Percentiles rank a stretch among this genome's conserved stretches.
Evolutionary conservation across 148 eudicot species (phyloP).

Genomic region (Diospyros kaki): DNA sequence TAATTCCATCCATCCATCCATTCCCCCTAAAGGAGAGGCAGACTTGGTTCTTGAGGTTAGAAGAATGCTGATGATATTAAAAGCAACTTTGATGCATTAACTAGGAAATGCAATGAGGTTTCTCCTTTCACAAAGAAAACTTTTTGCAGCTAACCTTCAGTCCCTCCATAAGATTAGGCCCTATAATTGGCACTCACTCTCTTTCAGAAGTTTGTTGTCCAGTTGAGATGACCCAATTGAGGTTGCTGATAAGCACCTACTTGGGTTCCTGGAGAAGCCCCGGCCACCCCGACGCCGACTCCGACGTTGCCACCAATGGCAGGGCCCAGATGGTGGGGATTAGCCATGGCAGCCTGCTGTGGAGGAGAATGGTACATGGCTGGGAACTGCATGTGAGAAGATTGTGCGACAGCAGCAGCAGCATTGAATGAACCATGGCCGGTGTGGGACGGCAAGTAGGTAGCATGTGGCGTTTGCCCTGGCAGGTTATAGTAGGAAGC

Average conservation of each 20-base stretch:
- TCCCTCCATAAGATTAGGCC: constrained; percentile 16
- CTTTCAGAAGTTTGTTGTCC: constrained; percentile 66
- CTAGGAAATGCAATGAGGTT: constrained; percentile 15
- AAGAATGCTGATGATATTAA: background rate
- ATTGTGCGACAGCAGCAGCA: constrained; percentile 47
- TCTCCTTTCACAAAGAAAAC: constrained; percentile 29
- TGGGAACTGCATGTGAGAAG: constrained; percentile 78
- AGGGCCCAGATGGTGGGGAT: constrained; percentile 64
- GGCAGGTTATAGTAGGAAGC: constrained; percentile 72
- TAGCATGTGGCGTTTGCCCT: constrained; percentile 67
- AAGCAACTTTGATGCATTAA: constrained; percentile 33
- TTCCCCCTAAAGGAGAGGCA: background rate
- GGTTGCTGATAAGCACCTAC: constrained; percentile 69
- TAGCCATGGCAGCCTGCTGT: constrained; percentile 58
- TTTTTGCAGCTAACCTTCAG: constrained; percentile 18
- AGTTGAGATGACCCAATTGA: constrained; percentile 69
- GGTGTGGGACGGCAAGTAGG: constrained; percentile 62
- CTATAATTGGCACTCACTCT: background rate
- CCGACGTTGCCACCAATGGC: constrained; percentile 52
- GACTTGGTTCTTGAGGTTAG: background rate
- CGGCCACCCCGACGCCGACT: constrained; percentile 52
- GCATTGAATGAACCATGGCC: constrained; percentile 70
- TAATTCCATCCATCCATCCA: background rate
- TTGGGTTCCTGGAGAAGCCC: constrained; percentile 58
- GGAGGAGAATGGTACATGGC: constrained; percentile 64